Evolutionary conservation across 176 grass and related monocot species (phyloP), one percentile per base, ranked within the genome.

Genomic region (Bromus sterilis): DNA sequence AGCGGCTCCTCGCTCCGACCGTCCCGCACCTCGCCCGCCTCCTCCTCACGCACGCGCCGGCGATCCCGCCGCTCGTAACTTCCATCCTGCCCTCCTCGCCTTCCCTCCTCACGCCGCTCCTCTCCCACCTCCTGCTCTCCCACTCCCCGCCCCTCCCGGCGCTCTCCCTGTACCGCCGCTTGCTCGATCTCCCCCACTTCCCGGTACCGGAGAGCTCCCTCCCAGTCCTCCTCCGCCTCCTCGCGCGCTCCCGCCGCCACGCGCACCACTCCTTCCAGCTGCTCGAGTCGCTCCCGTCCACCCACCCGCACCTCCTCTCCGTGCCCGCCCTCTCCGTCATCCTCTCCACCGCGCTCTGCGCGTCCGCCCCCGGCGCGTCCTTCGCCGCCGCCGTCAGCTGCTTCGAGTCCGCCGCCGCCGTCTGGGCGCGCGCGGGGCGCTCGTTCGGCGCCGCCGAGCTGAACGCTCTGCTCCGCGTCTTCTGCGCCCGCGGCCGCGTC

Each of bases 371-470:
- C 18, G 86, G 86, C 57, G 64, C 75, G 6, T 71, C 87, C 70
- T 94, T 87, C 77, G 84, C 86, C 53, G 71, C 82, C 26, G 86
- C 89, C 2, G 84, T 89, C 77, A 36, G 61, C 60, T 80, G 84
- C 87, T 94, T 92, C 82, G 91, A 85, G 42, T 85, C 80, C 10
- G 83, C 88, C 29, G 86, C 91, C 30, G 55, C 66, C 20, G 76
- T 87, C 24, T 97, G 94, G 92, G 92, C 69, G 35, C 76, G 59
- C 44, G 94, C 85, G 1, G 86, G 94, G 31, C 69, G 89, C 7
- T 56, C 58, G 2, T 97, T 92, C 57, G 87, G 88, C n/a, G 83
- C 81, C 57, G 78, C 85, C 49, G 92, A 97, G 87, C 89, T 97
- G 63, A 88, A 91, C 43, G 89, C 86, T 55, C 84, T 97, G 77